Conservation (phyloP, 2,329 filamentous ascomycete species). For the Pyrenochaeta sp. region DNA sequence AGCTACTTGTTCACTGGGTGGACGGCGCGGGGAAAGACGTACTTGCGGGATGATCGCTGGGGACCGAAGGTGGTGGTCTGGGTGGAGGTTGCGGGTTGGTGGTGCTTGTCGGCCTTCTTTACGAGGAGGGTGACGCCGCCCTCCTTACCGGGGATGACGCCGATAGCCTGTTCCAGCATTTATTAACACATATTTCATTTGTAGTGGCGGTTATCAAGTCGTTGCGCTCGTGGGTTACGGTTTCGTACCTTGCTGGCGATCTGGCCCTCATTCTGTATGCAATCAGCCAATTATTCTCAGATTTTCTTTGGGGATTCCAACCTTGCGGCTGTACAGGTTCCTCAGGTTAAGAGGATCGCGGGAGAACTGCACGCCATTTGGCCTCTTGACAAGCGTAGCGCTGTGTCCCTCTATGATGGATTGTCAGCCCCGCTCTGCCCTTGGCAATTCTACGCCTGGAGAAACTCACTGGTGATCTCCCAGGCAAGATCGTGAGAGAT, state of each 20-base stretch:
- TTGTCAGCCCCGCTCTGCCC: slow-evolving; percentile 19
- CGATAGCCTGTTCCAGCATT: slow-evolving; percentile 70
- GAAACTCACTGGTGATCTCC: slow-evolving; percentile 88
- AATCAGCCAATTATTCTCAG: slow-evolving; percentile 30
- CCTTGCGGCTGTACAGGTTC: slow-evolving; percentile 93
- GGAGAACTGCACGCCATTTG: slow-evolving; percentile 87
- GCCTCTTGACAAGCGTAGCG: slow-evolving; percentile 90
- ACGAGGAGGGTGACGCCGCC: slow-evolving; percentile 80
- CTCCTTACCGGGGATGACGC: slow-evolving; percentile 77
- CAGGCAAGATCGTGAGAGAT: slow-evolving; percentile 92
- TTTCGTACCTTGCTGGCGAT: slow-evolving; percentile 85
- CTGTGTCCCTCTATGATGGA: slow-evolving; percentile 77
- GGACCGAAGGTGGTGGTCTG: slow-evolving; percentile 73
- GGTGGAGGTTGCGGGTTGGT: slow-evolving; percentile 75
- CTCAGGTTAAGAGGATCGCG: slow-evolving; percentile 91
- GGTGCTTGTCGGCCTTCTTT: slow-evolving; percentile 78
- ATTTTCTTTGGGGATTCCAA: slow-evolving; percentile 49
- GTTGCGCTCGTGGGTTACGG: slow-evolving; percentile 15
- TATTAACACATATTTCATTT: slow-evolving; percentile 11
- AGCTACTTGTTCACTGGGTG: background rate
- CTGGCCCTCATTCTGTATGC: slow-evolving; percentile 81
- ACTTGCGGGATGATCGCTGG: slow-evolving; percentile 82
- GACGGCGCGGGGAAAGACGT: slow-evolving; percentile 51
- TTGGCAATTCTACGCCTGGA: background rate
- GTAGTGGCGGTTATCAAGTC: slow-evolving; percentile 1